Base-by-base conservation (phyloP, 495 filamentous ascomycete genomes). In the Staphylotrichum longicolle region DNA sequence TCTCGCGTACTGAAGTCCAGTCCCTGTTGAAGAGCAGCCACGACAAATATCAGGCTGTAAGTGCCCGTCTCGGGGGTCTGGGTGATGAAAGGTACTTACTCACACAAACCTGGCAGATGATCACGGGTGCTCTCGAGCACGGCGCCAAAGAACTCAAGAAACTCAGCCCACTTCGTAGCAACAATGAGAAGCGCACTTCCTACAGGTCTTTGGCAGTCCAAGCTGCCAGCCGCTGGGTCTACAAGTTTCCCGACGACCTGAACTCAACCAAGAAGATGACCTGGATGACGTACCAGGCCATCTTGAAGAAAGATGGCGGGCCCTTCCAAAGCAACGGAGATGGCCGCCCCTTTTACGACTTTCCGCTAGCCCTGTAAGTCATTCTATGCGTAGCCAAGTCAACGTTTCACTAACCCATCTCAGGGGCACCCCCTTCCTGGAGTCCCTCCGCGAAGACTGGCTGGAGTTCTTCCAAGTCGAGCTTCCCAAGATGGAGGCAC, bases 231-330 rank as follows among this genome's bases (percentile, higher is more conserved):
- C 49, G 62, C 8, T 70, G 66, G 66, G 46, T 48, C 2, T 55
- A 64, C 46, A 63, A 64, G 42, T 58, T 57, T 11, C 58, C 68
- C 1, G 52, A 64, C 6, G 45, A 56, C 7, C 20, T 2, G 1
- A 51, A 54, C 6, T 56, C 51, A 0, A 32, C 35, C 15, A 10
- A 12, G 2, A 64, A 58, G 5, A 59, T 68, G 4, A 11, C 44
- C 35, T 64, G 56, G 49, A 20, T 9, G 2, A 68, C 61, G 1
- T 70, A 64, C 20, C 15, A 62, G 5, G 66, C 66, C 0, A 68
- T 62, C 35, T 33, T 70, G 1, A 64, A 39, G 4, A 37, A 58
- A 7, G 14, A 41, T 11, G 68, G 68, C 0, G 66, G 58, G 0
- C 40, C 45, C 8, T 70, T 64, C 56, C 41, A 42, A 27, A 63